These are phyloP conservation scores for Aspergillus indologenus DNA, from an alignment of 495 filamentous ascomycete species.

Conservation along the genomic window DNA sequence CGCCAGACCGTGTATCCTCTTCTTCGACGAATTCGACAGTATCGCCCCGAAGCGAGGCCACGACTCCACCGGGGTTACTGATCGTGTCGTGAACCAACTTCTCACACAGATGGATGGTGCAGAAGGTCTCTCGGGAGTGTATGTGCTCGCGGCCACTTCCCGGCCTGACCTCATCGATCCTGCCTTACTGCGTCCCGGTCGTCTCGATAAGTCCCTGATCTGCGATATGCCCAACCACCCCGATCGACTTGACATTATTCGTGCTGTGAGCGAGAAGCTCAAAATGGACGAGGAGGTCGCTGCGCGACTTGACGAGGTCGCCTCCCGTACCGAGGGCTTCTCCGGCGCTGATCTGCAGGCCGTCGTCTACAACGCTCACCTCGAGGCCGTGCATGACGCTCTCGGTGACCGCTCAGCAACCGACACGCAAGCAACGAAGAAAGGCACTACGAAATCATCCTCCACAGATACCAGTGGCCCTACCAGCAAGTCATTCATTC, in stretches of 20 bases:
- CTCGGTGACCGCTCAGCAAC: constrained; percentile 61
- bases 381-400: constrained; percentile 93
- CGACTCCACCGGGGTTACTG: constrained; percentile 93
- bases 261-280: constrained; percentile 75
- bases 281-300: constrained; percentile 60
- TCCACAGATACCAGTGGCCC: constrained; percentile 20
- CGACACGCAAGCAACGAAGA: constrained; percentile 37
- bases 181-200: constrained; percentile 81
- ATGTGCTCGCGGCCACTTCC: constrained; percentile 89
- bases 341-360: constrained; percentile 94
- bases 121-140: constrained; percentile 89
- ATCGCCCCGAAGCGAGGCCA: constrained; percentile 97
- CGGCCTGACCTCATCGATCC: constrained; percentile 94
- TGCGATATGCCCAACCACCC: constrained; percentile 79
- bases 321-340: constrained; percentile 79
- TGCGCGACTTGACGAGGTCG: constrained; percentile 59
- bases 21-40: constrained; percentile 98
- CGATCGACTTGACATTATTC: constrained; percentile 84
- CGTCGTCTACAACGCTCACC: constrained; percentile 90
- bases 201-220: constrained; percentile 84
- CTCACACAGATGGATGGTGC: constrained; percentile 99
- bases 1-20: constrained; percentile 86
- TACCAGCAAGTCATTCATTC: constrained; percentile 58
- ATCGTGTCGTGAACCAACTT: constrained; percentile 97
- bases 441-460: constrained; percentile 23